Percentiles rank a stretch among this genome's conserved stretches.
Evolutionary conservation across 208 protist species (phyloP).

Genomic region (Crithidia expoeki): DNA sequence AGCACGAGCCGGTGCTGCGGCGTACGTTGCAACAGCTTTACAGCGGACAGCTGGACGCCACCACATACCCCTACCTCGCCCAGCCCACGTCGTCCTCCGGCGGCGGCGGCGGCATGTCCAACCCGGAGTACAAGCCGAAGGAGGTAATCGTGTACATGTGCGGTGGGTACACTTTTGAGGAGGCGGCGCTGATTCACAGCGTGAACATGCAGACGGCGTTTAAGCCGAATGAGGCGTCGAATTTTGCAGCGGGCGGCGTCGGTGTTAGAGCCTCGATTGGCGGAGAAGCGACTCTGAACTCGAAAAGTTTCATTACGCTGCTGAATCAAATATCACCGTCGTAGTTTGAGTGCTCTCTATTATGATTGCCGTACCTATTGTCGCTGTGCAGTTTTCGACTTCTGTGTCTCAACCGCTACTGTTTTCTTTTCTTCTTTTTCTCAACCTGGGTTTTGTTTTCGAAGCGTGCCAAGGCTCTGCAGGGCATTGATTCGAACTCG

Average conservation of each 20-base stretch:
- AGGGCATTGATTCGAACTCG: too few species aligned
- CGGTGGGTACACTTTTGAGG: constrained; percentile 82
- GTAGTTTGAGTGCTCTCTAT: constrained; percentile 9
- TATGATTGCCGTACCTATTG: too few species aligned
- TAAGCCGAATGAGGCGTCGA: constrained; percentile 44
- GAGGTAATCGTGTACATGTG: constrained; percentile 87
- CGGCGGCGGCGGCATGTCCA: constrained; percentile 22
- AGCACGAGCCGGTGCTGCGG: constrained; percentile 95
- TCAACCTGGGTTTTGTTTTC: too few species aligned
- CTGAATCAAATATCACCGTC: constrained; percentile 38
- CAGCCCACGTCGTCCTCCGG: constrained; percentile 35
- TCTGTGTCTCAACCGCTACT: constrained; percentile 9
- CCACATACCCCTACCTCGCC: constrained; percentile 62
- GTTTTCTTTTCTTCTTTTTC: constrained; percentile 15
- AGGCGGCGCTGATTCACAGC: constrained; percentile 76
- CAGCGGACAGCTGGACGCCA: constrained; percentile 54
- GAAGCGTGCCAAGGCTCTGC: too few species aligned
- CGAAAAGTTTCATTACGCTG: constrained; percentile 51
- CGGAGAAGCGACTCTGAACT: constrained; percentile 67
- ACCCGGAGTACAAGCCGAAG: constrained; percentile 50
- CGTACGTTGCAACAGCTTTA: constrained; percentile 81
- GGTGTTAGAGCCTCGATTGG: constrained; percentile 52
- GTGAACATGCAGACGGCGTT: constrained; percentile 75
- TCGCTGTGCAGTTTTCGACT: too few species aligned
- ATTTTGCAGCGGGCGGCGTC: constrained; percentile 39